Evolutionary conservation across 306 rosid species (phyloP).

Genomic region (Purshia tridentata): DNA sequence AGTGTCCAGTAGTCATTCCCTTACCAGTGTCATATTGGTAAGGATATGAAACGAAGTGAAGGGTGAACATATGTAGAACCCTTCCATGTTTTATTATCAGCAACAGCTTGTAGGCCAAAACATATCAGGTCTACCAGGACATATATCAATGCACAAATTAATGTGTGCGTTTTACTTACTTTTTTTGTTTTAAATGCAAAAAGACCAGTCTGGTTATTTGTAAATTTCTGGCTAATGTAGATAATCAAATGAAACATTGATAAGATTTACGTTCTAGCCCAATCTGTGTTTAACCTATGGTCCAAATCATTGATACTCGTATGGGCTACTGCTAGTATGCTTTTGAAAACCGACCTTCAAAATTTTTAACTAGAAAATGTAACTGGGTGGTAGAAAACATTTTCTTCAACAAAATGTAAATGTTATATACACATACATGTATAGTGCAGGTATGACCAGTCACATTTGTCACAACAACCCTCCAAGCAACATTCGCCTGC

Average conservation of each 20-base stretch:
- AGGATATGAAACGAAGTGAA: too few species aligned
- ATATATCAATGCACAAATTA: too few species aligned
- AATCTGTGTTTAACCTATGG: conserved; percentile 7
- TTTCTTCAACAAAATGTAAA: conserved; percentile 21
- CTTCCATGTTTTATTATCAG: too few species aligned
- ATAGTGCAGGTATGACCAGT: conserved; percentile 93
- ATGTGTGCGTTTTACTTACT: too few species aligned
- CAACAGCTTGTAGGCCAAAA: too few species aligned
- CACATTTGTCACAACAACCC: conserved; percentile 88
- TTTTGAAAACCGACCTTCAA: conserved; percentile 23
- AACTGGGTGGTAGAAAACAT: conserved; percentile 16
- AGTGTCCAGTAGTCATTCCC: too few species aligned
- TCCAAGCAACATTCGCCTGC: conserved; percentile 86
- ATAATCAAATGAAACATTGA: background rate
- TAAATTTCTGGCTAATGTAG: background rate
- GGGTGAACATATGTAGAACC: too few species aligned
- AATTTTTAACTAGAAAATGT: background rate
- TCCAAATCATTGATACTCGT: background rate
- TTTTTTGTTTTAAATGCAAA: background rate
- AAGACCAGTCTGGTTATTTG: background rate
- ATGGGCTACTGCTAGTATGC: conserved; percentile 5
- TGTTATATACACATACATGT: conserved; percentile 58
- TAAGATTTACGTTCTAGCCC: background rate
- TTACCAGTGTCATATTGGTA: too few species aligned
- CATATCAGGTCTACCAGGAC: too few species aligned